Evolutionary conservation across 495 filamentous ascomycete species (phyloP), one percentile per base, ranked within the genome.

Genomic region (Barbatosphaeria neglecta): DNA sequence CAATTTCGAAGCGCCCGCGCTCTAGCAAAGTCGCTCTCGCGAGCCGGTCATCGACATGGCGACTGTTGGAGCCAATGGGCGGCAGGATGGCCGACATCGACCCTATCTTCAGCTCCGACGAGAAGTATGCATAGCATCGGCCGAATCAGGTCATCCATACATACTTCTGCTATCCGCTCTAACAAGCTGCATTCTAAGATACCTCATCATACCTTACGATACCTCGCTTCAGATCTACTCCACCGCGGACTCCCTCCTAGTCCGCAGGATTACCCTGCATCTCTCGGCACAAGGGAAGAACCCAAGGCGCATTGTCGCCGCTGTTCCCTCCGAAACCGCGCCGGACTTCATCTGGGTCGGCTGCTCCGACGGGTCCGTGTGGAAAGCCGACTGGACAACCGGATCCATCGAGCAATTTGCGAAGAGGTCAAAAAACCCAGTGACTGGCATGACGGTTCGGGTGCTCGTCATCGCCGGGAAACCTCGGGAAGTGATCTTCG

Each of bases 161-260:
- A n/a, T n/a, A n/a, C n/a, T n/a, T n/a, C n/a, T n/a, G 37, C 25
- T 27, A 24, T 40, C 6, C 22, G n/a, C 57, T 43, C 62, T 68
- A 46, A 71, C 47, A 28, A 43, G 49, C 16, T n/a, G n/a, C 20
- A 0, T 16, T 11, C 31, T 41, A 49, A 88, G 84, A 49, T 74
- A 81, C 65, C 56, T 96, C 20, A 74, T 95, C 23, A 53, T 93
- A 35, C 57, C 67, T 16, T 73, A 71, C 50, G 69, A 71, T 44
- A 72, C 60, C 50, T 76, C 83, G 3, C 71, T 98, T 43, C 82
- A 86, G 55, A 74, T 97, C 15, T 93, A 89, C 63, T 84, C 88
- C 0, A 79, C 84, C 27, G 67, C 80, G 27, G 87, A 84, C 38
- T 95, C 90, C 4, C 76, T 92, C 25, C 76, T 90, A 9, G 62